phyloP scores from a whole-genome alignment of 31 red algal genomes.

The Endocladia muricata region DNA sequence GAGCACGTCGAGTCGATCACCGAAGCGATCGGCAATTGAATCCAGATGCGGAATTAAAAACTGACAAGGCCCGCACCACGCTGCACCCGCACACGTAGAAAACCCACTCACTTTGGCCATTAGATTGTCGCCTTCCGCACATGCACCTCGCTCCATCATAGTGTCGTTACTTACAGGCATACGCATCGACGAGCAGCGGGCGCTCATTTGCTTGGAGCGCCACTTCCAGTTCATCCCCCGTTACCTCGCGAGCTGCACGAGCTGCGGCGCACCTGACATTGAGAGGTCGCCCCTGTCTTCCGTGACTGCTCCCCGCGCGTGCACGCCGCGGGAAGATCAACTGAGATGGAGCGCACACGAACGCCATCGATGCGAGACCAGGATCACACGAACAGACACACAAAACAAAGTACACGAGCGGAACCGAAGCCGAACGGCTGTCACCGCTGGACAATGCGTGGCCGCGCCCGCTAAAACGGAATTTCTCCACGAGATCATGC shows the following conservation, averaged over 20 bases:
- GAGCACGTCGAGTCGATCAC: conserved; percentile 55
- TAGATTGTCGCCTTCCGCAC: background rate
- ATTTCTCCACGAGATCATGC: too few relatives aligned
- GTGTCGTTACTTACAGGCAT: conserved; percentile 22
- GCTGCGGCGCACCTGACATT: too few relatives aligned
- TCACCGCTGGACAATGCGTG: too few relatives aligned
- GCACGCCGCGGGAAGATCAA: too few relatives aligned
- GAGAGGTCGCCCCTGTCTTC: too few relatives aligned
- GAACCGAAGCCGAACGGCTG: too few relatives aligned
- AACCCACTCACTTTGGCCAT: background rate
- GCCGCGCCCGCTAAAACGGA: too few relatives aligned
- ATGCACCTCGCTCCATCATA: background rate
- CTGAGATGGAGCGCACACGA: too few relatives aligned
- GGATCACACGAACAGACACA: too few relatives aligned
- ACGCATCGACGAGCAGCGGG: conserved; percentile 43
- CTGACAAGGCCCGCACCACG: conserved; percentile 79
- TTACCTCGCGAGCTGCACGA: conserved; percentile 42
- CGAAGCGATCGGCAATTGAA: conserved; percentile 49
- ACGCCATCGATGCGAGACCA: too few relatives aligned
- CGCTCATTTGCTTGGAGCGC: conserved; percentile 35
- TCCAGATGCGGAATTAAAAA: conserved; percentile 75
- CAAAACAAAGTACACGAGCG: too few relatives aligned
- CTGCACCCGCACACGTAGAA: background rate
- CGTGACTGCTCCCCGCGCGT: too few relatives aligned
- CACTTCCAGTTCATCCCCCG: conserved; percentile 40